Evolutionary conservation across 2,329 filamentous ascomycete genomes (phyloP).

Genomic region (Fusarium oligoseptatum): DNA sequence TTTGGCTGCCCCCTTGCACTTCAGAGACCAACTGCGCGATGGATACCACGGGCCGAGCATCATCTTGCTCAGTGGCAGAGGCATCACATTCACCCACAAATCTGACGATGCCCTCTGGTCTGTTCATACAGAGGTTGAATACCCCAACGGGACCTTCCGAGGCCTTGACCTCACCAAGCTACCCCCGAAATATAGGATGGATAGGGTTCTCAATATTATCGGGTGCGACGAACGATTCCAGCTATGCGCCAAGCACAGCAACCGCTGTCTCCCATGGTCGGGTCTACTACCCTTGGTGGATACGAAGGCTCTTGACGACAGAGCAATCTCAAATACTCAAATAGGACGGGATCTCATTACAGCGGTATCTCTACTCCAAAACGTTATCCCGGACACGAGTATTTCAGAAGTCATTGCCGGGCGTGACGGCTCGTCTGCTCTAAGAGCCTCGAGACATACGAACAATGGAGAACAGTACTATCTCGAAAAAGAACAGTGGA

Average conservation of each 20-base stretch:
- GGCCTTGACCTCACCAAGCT: background rate
- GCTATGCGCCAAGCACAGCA: background rate
- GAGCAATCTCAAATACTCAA: background rate
- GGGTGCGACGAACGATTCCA: conserved; percentile 4
- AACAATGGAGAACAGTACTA: background rate
- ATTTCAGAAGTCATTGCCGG: background rate
- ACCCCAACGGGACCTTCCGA: background rate
- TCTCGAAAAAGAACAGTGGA: background rate
- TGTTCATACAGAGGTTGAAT: background rate
- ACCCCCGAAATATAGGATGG: background rate
- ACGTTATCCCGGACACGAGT: background rate
- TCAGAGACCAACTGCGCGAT: background rate
- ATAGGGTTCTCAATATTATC: background rate
- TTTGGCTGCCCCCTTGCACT: background rate
- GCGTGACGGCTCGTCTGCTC: background rate
- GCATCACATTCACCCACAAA: background rate
- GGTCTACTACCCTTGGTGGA: background rate
- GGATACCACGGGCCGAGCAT: background rate
- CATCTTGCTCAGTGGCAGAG: background rate
- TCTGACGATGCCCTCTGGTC: conserved; percentile 1
- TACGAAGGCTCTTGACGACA: background rate
- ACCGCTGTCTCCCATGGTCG: background rate
- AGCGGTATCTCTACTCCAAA: background rate
- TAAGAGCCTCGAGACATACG: background rate
- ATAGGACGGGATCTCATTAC: background rate